Evolutionary conservation across 106 monocot species (phyloP), one percentile per base, ranked within the genome.

Genomic region (Dendrobium huoshanense): DNA sequence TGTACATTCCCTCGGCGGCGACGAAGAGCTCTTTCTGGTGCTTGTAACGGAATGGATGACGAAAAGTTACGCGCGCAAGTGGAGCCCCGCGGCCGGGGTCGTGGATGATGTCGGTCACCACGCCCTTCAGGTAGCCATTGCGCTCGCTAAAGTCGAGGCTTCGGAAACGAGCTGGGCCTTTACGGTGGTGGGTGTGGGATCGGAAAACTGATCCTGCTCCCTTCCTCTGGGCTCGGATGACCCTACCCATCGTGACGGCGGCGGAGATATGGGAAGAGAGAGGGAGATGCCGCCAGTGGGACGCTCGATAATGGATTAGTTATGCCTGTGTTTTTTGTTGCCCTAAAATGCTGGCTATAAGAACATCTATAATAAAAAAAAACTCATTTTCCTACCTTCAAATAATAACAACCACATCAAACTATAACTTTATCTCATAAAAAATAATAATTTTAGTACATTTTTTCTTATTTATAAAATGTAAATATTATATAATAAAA

Each of bases 11-110:
- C 79, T 89, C 86, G 49, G 88, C 85, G 68, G 88, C 83, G 48
- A 89, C 29, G 81, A 89, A 89, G 27, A 89, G 85, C 86, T 89
- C 88, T 75, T 89, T 89, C 81, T 89, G 86, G 77, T 84, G 89
- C 84, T 86, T 89, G 86, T 84, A 86, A 0, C 89, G 79, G 77
- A 89, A 86, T n/a, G 89, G 83, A 49, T 87, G 83, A 55, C 87
- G 82, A 77, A 87, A 87, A 15, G 87, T 87, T 25, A 87, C 87
- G 15, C 75, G 44, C 16, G 86, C 83, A 9, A 87, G 83, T 1
- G 86, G 83, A n/a, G 86, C 83, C 19, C 84, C 82, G 9, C 89
- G 77, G 61, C 89, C 89, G 75, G 89, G 89, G 41, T 89, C 89
- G 86, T 89, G 89, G 84, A 86, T 84, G 89, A 86, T 80, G 49